Evolutionary conservation across 768 basidiomycete species (phyloP).

Genomic region (Clathrus columnatus): DNA sequence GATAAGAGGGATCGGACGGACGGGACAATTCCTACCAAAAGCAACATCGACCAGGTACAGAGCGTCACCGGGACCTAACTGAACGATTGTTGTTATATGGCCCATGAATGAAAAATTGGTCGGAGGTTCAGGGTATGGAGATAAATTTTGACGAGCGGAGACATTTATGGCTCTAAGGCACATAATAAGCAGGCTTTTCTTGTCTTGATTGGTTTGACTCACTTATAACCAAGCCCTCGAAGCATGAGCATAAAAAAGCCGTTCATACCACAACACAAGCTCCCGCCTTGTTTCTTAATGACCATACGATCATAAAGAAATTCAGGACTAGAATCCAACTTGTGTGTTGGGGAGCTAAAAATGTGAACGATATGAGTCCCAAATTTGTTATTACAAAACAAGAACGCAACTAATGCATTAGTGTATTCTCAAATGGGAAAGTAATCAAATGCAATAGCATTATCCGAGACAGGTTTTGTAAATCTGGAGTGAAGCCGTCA

Average conservation of each 20-base stretch:
- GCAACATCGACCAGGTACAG: constrained; percentile 13
- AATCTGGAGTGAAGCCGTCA: background rate
- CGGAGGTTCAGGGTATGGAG: background rate
- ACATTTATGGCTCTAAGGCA: background rate
- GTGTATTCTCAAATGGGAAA: background rate
- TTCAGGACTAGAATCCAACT: background rate
- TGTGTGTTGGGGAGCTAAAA: background rate
- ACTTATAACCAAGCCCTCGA: constrained; percentile 12
- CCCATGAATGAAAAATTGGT: background rate
- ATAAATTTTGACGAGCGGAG: background rate
- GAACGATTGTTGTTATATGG: background rate
- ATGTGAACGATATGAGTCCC: background rate
- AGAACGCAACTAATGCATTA: background rate
- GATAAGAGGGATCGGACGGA: constrained; percentile 11
- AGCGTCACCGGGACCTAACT: background rate
- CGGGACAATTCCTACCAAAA: constrained; percentile 10
- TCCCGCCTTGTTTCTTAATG: constrained; percentile 20
- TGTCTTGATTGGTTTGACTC: background rate
- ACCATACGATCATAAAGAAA: background rate
- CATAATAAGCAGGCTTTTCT: too few relatives aligned
- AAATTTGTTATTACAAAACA: background rate
- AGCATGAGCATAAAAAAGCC: constrained; percentile 9
- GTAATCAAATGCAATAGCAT: background rate
- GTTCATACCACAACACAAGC: constrained; percentile 11
- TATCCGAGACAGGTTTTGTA: background rate